Base-by-base conservation (phyloP, 768 basidiomycete species). In the Trametes cinnabarina region DNA sequence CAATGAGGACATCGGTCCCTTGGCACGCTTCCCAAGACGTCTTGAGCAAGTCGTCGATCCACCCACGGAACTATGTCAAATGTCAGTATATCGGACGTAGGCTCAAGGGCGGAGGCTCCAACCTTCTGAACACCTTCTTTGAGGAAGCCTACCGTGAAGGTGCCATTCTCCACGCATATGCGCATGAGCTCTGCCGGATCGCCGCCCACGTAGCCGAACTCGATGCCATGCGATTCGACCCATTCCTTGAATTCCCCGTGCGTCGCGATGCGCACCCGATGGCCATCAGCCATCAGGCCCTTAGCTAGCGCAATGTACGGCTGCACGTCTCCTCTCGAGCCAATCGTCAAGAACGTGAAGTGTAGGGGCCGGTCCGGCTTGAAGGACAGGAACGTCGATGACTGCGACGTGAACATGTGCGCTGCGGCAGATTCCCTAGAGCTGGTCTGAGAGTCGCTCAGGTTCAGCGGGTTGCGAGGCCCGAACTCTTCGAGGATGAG, bases 131-230 rank as follows among this genome's bases (percentile, higher is more conserved):
- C 70, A 11, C 86, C 88, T 69, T 99, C 97, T 71, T 88, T 94
- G 71, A 98, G 74, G 74, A 98, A 98, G 0, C 94, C 85, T 35
- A 98, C 88, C 0, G 96, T 97, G 69, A 98, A 99, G 56, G 88
- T 97, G 60, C 97, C 97, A 72, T 99, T 98, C 73, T 98, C 96
- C 32, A 98, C 88, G 71, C 95, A 98, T 62, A 99, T 93, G 51
- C 92, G 83, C 94, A 98, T 95, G 40, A 99, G 76, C 72, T 98
- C 96, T 1, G 97, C 95, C 10, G 96, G 96, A 72, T 98, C 97
- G 25, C 96, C 96, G 11, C 97, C 96, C 41, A 98, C 94, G 63
- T 83, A 88, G 11, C 89, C 89, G 70, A 90, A 98, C 68, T 94
- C 94, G 66, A 99, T 97, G n/a, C 93, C 94, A 69, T 98, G 82